Evolutionary conservation across 2,329 filamentous ascomycete genomes (phyloP).

Genomic region (Talaromyces pinophilus): DNA sequence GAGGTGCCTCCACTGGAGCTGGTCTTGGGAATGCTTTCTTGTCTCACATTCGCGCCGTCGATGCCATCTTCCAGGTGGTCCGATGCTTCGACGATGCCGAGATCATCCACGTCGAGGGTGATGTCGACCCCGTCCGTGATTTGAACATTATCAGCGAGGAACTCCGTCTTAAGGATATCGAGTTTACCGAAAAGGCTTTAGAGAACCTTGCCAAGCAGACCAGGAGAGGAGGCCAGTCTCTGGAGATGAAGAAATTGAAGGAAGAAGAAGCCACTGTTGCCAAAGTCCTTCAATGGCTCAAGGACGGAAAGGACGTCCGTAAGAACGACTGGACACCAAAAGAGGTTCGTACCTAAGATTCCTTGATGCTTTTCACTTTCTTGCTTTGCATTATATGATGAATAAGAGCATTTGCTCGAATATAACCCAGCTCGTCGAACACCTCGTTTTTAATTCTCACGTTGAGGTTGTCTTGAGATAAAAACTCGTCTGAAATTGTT

Average conservation of each 20-base stretch:
- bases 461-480: slow-evolving; percentile 85
- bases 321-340: slow-evolving; percentile 88
- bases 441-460: slow-evolving; percentile 68
- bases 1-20: slow-evolving; percentile 93
- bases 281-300: slow-evolving; percentile 79
- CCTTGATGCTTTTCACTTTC: slow-evolving; percentile 27
- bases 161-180: slow-evolving; percentile 95
- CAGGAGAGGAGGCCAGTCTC: slow-evolving; percentile 84
- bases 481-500: slow-evolving; percentile 65
- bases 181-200: slow-evolving; percentile 94
- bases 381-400: slow-evolving; percentile 72
- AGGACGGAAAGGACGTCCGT: slow-evolving; percentile 89
- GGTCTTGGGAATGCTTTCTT: slow-evolving; percentile 97
- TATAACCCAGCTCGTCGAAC: slow-evolving; percentile 99
- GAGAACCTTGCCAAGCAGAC: slow-evolving; percentile 94
- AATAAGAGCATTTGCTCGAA: slow-evolving; percentile 95
- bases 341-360: slow-evolving; percentile 66
- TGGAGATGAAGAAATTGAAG: slow-evolving; percentile 97
- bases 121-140: slow-evolving; percentile 93
- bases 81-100: slow-evolving; percentile 98
- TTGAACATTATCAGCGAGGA: slow-evolving; percentile 96
- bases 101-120: slow-evolving; percentile 99
- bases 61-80: slow-evolving; percentile 97
- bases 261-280: slow-evolving; percentile 93
- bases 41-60: slow-evolving; percentile 96